Evolutionary conservation across 1,284 basidiomycete genomes (phyloP).

Genomic region (Pseudozyma thailandica): DNA sequence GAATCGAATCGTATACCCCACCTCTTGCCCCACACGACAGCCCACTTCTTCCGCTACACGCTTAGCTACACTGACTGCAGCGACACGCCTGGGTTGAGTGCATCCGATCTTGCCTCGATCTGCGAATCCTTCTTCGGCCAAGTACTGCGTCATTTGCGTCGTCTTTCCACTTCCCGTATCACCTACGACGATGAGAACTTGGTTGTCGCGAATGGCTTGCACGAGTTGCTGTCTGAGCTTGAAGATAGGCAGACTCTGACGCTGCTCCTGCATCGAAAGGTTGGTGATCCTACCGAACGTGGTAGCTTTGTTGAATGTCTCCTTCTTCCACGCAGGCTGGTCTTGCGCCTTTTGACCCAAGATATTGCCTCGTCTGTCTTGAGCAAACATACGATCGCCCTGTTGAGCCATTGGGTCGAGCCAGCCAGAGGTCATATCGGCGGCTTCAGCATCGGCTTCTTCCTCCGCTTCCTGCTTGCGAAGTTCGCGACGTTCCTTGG

Average conservation of each 20-base stretch:
- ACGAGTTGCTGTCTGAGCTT: conserved; percentile 92
- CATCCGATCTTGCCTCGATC: conserved; percentile 91
- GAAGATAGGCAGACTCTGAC: conserved; percentile 90
- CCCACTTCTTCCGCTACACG: conserved; percentile 98
- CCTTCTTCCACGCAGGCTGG: conserved; percentile 89
- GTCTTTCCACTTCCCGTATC: conserved; percentile 95
- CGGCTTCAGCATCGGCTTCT: conserved; percentile 88
- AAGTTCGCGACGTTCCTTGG: conserved; percentile 93
- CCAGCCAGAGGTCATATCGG: conserved; percentile 95
- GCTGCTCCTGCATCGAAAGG: conserved; percentile 91
- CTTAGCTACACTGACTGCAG: conserved; percentile 98
- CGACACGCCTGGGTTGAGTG: conserved; percentile 97
- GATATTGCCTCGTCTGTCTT: conserved; percentile 86
- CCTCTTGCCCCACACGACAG: conserved; percentile 93
- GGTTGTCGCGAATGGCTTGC: conserved; percentile 92
- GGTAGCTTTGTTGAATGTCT: conserved; percentile 94
- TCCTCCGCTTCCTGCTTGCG: conserved; percentile 95
- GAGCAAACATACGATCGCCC: conserved; percentile 87
- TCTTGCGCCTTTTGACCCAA: conserved; percentile 84
- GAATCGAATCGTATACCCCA: conserved; percentile 98
- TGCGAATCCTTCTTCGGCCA: conserved; percentile 87
- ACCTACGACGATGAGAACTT: conserved; percentile 91
- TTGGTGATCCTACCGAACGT: conserved; percentile 92
- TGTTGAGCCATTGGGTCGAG: conserved; percentile 96
- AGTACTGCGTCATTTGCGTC: conserved; percentile 88